Percentiles rank a stretch among this genome's conserved stretches.
phyloP scores from a whole-genome alignment of 768 basidiomycete genomes.

The Leucocoprinus leucothites region DNA sequence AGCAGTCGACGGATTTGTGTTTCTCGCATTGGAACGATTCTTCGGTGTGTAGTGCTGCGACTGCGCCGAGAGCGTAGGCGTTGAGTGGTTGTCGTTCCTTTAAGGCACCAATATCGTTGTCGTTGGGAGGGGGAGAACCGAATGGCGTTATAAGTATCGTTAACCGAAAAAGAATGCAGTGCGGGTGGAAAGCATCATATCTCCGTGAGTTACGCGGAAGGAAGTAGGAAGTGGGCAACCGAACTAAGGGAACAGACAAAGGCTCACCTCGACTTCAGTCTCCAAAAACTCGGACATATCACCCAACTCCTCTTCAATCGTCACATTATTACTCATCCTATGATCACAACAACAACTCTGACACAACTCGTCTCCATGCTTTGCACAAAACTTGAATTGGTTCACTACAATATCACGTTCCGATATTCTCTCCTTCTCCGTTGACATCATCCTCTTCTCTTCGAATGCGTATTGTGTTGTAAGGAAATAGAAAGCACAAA shows the following conservation, averaged over 20 bases:
- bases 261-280: constrained; percentile 15
- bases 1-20: constrained; percentile 27
- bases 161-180: background rate
- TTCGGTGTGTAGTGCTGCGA: constrained; percentile 9
- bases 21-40: constrained; percentile 22
- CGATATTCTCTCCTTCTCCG: background rate
- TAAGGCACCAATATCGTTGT: background rate
- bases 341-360: constrained; percentile 28
- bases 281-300: constrained; percentile 17
- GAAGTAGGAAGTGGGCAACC: background rate
- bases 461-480: too few species aligned
- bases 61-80: constrained; percentile 10
- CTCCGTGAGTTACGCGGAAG: background rate
- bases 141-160: background rate
- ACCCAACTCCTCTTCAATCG: constrained; percentile 24
- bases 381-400: constrained; percentile 29
- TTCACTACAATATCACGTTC: constrained; percentile 24
- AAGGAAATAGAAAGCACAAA: background rate
- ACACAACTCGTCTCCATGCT: constrained; percentile 31
- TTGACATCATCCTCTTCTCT: too few species aligned
- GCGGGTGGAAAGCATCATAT: background rate
- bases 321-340: constrained; percentile 29
- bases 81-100: constrained; percentile 16
- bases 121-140: background rate
- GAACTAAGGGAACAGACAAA: background rate